Percentiles rank a stretch among this genome's conserved stretches.
Conservation (phyloP, 2,329 filamentous ascomycete species). For the Penicillium sp. region DNA sequence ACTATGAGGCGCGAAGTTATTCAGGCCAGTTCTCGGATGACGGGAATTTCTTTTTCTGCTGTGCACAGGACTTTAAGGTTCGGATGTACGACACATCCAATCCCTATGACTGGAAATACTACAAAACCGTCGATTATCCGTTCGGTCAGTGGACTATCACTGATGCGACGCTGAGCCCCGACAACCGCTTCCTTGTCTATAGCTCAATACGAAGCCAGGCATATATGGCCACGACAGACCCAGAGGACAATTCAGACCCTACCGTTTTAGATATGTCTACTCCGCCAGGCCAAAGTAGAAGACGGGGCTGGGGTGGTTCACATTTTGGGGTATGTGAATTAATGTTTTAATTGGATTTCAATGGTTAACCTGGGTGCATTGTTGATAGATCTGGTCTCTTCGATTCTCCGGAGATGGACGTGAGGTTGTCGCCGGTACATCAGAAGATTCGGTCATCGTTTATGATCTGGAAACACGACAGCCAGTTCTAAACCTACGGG, state of each 20-base stretch:
- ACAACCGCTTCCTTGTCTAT: constrained; percentile 90
- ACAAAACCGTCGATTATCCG: constrained; percentile 83
- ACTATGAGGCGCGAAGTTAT: constrained; percentile 83
- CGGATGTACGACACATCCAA: constrained; percentile 98
- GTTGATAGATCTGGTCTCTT: constrained; percentile 73
- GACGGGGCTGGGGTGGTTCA: constrained; percentile 33
- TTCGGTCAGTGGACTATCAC: constrained; percentile 95
- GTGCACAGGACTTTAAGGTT: constrained; percentile 87
- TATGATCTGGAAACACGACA: constrained; percentile 84
- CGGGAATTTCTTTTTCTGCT: constrained; percentile 94
- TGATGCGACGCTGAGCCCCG: constrained; percentile 83
- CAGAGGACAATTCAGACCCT: constrained; percentile 75
- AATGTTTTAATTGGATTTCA: background rate
- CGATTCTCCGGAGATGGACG: constrained; percentile 89
- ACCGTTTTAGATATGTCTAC: constrained; percentile 72
- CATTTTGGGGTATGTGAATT: constrained; percentile 45
- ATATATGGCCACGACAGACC: constrained; percentile 83
- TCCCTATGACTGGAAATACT: constrained; percentile 91
- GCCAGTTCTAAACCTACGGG: constrained; percentile 70
- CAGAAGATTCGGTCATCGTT: constrained; percentile 73
- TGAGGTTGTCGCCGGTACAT: constrained; percentile 87
- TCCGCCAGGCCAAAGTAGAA: constrained; percentile 41
- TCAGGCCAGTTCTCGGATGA: constrained; percentile 96
- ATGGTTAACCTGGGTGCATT: constrained; percentile 22
- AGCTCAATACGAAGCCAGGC: constrained; percentile 83